phyloP scores from a whole-genome alignment of 129 eudicot species.

The Saussurea involucrata region DNA sequence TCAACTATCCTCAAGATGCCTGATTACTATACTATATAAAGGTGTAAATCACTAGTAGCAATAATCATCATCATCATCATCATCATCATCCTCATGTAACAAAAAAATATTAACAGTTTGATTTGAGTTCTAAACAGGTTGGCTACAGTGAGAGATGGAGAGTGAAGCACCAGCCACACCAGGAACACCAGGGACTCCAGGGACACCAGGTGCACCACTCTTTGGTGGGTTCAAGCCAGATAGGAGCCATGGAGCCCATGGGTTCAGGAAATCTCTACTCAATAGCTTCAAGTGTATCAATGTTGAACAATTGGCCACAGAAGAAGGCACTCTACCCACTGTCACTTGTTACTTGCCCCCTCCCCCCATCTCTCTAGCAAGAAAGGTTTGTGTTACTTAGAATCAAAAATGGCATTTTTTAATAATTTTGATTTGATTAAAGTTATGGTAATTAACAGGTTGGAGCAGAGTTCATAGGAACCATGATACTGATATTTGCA shows the following conservation, averaged over 20 bases:
- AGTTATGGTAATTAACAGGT: constrained; percentile 49
- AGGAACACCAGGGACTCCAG: constrained; percentile 84
- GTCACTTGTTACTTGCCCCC: constrained; percentile 74
- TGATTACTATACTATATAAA: constrained; percentile 23
- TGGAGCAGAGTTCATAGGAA: constrained; percentile 94
- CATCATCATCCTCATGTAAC: constrained; percentile 5
- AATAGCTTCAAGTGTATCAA: constrained; percentile 73
- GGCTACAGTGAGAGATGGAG: constrained; percentile 37
- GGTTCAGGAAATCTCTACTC: constrained; percentile 53
- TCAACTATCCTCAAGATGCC: constrained; percentile 49
- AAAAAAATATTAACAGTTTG: background rate
- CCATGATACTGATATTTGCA: constrained; percentile 77
- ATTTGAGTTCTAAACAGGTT: background rate
- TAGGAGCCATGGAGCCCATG: constrained; percentile 21
- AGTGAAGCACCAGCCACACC: constrained; percentile 72
- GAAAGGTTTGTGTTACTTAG: constrained; percentile 53
- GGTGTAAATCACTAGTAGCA: constrained; percentile 17
- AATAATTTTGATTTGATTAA: constrained; percentile 9
- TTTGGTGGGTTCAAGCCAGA: constrained; percentile 65
- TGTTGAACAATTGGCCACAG: constrained; percentile 63
- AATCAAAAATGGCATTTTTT: background rate
- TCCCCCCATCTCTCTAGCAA: constrained; percentile 81
- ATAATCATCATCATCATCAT: constrained; percentile 6
- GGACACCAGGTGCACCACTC: constrained; percentile 92
- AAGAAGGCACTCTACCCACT: constrained; percentile 75